Conservation (phyloP, 1,284 basidiomycete genomes). For the Gomphus sp. region DNA sequence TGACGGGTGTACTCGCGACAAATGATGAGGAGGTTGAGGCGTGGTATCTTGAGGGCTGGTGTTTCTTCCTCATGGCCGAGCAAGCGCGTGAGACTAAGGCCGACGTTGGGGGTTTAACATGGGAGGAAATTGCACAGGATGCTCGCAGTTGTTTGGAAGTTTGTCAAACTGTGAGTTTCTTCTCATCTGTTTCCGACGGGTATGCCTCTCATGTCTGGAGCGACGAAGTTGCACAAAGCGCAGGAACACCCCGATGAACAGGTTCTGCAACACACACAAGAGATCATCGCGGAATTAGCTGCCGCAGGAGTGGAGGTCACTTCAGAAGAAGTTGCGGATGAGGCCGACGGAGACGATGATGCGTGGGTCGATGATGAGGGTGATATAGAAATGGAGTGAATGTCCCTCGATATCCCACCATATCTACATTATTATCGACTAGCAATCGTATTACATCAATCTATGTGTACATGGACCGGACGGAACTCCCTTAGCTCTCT, state of each 20-base stretch:
- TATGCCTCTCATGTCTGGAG: constrained; percentile 6
- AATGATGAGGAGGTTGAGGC: constrained; percentile 88
- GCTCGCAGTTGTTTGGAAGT: constrained; percentile 76
- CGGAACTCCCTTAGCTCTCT: not conserved
- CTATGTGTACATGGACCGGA: not conserved
- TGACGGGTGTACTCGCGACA: constrained; percentile 72
- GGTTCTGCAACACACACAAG: constrained; percentile 69
- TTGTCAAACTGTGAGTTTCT: constrained; percentile 55
- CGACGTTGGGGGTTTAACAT: constrained; percentile 50
- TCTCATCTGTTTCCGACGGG: not conserved
- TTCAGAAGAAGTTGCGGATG: constrained; percentile 40
- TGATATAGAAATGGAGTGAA: constrained; percentile 56
- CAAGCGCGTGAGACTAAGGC: constrained; percentile 50
- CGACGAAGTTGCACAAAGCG: constrained; percentile 53
- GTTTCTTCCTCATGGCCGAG: constrained; percentile 76
- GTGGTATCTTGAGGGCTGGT: constrained; percentile 95
- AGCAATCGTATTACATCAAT: not conserved
- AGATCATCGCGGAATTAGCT: constrained; percentile 66
- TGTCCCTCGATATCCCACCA: too few relatives aligned
- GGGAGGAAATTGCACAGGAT: constrained; percentile 77
- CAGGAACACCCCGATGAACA: constrained; percentile 72
- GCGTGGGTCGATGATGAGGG: constrained; percentile 50
- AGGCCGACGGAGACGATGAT: constrained; percentile 40
- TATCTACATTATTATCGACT: not conserved
- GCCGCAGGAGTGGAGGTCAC: constrained; percentile 60